Base-by-base conservation (phyloP, 2,329 filamentous ascomycete species). In the Trichoderma cornu-damae region DNA sequence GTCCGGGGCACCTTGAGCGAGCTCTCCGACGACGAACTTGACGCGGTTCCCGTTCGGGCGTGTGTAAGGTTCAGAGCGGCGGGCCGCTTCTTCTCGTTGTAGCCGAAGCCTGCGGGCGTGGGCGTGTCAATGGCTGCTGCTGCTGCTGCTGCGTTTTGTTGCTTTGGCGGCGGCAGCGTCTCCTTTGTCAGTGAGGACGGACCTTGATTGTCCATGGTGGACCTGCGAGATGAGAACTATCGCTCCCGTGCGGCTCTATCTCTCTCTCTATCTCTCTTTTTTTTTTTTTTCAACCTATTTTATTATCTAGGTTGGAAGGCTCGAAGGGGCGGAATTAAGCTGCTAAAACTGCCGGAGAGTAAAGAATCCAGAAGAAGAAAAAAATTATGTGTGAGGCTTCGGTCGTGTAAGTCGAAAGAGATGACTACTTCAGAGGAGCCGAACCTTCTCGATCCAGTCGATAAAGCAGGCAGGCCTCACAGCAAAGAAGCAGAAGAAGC, bases 1-100 rank as follows among this genome's bases (percentile, higher is more conserved):
- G 86, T 87, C 67, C 89, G 82, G 61, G 87, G 87, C 37, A 82
- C 77, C 74, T 88, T 89, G 62, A 84, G 74, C 14, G 82, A 84
- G 43, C 75, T 78, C 62, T 75, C 74, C 58, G 79, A 79, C 26
- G 80, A 81, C 37, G 74, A 75, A 12, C 80, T 82, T 51, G 74
- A 73, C 44, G 76, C 75, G 4, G 80, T 79, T 24, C 72, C 73
- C 51, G 78, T 76, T 59, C 79, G 76, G 57, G 72, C 69, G 24
- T 79, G 76, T 26, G 75, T 72, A 58, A 84, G 72, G 63, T 82
- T 80, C 50, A 84, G 73, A 58, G 80, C 81, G 70, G 74, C 67
- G 63, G 82, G 81, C 68, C 81, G 77, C 76, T 72, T 82, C 72
- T 75, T 83, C 61, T 83, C 80, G 64, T 61, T 63, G 72, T 59